Conservation (phyloP, 345 rosid genomes). For the Hypericum perforatum region DNA sequence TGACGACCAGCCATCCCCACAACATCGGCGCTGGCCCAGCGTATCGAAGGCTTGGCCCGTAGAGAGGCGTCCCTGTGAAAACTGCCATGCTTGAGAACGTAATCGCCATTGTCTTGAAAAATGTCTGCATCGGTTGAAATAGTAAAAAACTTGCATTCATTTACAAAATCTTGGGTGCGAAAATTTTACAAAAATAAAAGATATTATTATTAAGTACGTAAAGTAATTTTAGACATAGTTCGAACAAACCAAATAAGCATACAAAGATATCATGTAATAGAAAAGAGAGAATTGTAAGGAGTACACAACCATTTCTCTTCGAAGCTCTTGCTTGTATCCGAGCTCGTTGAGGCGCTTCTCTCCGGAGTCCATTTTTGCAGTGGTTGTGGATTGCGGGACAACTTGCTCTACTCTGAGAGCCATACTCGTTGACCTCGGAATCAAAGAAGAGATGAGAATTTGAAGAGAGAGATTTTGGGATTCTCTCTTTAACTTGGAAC, state of each 20-base stretch:
- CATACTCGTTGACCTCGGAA: background rate
- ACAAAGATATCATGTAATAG: background rate
- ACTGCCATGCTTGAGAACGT: constrained; percentile 20
- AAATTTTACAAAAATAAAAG: background rate
- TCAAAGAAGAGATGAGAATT: no score
- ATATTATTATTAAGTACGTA: background rate
- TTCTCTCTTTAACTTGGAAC: no score
- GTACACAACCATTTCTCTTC: constrained; percentile 45
- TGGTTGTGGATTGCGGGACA: background rate
- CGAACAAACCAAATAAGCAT: background rate
- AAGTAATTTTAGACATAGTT: background rate
- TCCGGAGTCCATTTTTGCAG: constrained; percentile 38
- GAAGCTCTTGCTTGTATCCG: constrained; percentile 54
- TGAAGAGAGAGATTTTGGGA: no score
- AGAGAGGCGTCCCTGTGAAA: constrained; percentile 14
- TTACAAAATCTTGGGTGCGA: no score
- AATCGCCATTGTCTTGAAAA: constrained; percentile 13
- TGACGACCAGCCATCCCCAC: constrained; percentile 13
- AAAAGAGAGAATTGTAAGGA: background rate
- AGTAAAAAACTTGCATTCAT: no score
- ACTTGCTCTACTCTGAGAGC: background rate
- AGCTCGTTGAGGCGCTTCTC: constrained; percentile 56
- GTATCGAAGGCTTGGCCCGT: constrained; percentile 12
- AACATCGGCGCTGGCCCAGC: constrained; percentile 15
- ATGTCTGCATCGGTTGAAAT: no score